Conservation (phyloP, 1,139 yeast species). For the Nadsonia starkeyi-henricii region DNA sequence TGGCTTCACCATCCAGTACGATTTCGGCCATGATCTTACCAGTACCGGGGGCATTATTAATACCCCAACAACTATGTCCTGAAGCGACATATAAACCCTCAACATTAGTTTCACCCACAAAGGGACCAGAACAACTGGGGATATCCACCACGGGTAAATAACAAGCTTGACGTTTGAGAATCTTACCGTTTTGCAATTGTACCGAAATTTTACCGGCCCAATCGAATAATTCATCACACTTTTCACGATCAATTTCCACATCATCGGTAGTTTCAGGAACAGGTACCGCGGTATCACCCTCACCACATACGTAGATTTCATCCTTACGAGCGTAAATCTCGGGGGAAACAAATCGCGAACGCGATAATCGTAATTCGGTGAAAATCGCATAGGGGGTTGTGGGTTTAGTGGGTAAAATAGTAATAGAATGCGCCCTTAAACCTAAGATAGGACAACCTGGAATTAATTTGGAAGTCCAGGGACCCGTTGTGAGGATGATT, state of each 20-base stretch:
- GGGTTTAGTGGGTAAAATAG: conserved; percentile 56
- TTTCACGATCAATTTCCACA: conserved; percentile 73
- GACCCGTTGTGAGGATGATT: conserved; percentile 79
- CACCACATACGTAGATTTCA: conserved; percentile 96
- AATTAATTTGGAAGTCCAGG: conserved; percentile 85
- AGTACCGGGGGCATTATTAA: conserved; percentile 93
- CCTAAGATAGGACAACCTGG: conserved; percentile 92
- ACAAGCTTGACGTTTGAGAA: conserved; percentile 83
- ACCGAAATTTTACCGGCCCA: conserved; percentile 72
- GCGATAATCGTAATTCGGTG: conserved; percentile 66
- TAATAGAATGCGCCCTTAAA: conserved; percentile 85
- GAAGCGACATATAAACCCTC: conserved; percentile 66
- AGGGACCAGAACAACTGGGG: conserved; percentile 84
- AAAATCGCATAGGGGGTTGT: conserved; percentile 91
- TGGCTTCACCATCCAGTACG: conserved; percentile 69
- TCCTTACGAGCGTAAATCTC: conserved; percentile 92
- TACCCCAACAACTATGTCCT: conserved; percentile 98
- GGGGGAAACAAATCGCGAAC: conserved; percentile 62
- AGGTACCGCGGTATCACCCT: conserved; percentile 81
- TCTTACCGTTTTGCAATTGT: conserved; percentile 57
- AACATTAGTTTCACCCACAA: conserved; percentile 86
- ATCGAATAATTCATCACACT: conserved; percentile 75
- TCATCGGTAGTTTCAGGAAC: conserved; percentile 92
- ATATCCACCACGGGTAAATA: conserved; percentile 89
- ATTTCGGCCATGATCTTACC: conserved; percentile 86